These are phyloP conservation scores for Teratosphaeria pseudoeucalypti DNA, from an alignment of 2,329 filamentous ascomycete genomes.

Conservation along the genomic window DNA sequence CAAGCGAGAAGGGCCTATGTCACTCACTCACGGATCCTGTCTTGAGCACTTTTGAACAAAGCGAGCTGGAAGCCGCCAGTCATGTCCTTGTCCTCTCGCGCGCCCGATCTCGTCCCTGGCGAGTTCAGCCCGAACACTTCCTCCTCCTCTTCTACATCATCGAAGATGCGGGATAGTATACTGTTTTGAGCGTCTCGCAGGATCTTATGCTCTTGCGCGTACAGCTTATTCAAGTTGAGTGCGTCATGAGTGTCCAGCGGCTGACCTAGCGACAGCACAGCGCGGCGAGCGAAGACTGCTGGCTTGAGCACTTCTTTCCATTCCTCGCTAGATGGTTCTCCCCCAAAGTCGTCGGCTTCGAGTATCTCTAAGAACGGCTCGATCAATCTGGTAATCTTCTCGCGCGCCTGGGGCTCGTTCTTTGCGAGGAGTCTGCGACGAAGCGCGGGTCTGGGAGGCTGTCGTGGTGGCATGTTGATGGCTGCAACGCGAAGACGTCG, in stretches of 20 bases:
- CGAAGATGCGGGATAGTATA: background rate
- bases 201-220: background rate
- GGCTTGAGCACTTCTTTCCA: background rate
- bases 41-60: background rate
- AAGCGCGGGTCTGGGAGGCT: constrained; percentile 24
- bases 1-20: background rate
- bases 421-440: constrained; percentile 8
- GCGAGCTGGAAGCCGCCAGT: background rate
- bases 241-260: background rate
- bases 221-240: constrained; percentile 1
- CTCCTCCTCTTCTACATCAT: background rate
- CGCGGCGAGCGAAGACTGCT: background rate
- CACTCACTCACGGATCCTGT: background rate
- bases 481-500: background rate
- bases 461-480: background rate
- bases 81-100: background rate
- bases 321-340: background rate
- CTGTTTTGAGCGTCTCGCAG: background rate
- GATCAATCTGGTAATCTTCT: background rate
- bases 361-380: background rate
- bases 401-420: background rate
- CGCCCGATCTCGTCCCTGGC: background rate
- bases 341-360: background rate
- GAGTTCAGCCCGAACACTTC: background rate
- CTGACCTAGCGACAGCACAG: background rate